Conservation (phyloP, 2,329 filamentous ascomycete genomes). For the Sporothrix euskadiensis region DNA sequence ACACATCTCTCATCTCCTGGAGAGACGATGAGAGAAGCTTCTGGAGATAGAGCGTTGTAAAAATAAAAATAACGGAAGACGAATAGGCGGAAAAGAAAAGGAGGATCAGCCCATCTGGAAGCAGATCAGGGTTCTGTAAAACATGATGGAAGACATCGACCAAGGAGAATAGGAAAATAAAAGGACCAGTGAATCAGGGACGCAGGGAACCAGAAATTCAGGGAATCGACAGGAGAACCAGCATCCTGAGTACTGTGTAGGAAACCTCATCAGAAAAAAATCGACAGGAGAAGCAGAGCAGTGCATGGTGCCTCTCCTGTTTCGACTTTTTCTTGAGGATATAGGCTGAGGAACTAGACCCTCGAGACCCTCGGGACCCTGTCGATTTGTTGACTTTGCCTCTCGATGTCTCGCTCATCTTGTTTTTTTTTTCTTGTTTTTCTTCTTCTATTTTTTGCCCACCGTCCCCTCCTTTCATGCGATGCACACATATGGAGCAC, state of each 20-base stretch:
- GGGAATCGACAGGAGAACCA: neutral
- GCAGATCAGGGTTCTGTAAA: constrained; percentile 10
- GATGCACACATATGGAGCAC: neutral
- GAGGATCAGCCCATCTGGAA: neutral
- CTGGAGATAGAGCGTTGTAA: constrained; percentile 1
- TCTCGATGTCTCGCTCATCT: constrained; percentile 12
- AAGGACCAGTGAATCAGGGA: neutral
- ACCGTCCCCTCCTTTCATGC: constrained; percentile 1
- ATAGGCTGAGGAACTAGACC: neutral
- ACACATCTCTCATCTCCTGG: neutral
- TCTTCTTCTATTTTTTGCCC: no score
- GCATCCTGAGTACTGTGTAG: neutral
- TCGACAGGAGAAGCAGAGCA: neutral
- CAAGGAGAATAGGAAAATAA: constrained; percentile 9
- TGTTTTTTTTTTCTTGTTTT: neutral
- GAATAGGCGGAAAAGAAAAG: neutral
- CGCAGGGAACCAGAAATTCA: neutral
- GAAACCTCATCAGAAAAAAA: neutral
- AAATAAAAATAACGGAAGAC: neutral
- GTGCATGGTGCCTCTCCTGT: neutral
- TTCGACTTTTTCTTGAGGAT: neutral
- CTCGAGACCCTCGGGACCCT: neutral
- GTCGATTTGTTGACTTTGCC: constrained; percentile 1
- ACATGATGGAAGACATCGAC: neutral
- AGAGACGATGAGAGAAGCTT: neutral